Evolutionary conservation across 768 basidiomycete species (phyloP).

Genomic region (Macrolepiota fuliginosa): DNA sequence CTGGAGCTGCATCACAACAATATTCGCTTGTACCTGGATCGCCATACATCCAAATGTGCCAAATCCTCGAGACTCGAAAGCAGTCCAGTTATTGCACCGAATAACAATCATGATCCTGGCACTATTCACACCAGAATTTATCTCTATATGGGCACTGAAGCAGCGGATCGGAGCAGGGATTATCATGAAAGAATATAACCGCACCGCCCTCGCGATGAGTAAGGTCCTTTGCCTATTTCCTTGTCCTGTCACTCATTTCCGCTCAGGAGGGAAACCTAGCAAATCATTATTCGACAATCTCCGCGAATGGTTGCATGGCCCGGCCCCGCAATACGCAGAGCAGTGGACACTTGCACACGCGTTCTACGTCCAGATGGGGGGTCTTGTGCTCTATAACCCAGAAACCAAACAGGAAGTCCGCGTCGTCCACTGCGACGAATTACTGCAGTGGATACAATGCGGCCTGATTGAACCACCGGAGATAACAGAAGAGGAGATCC

Average conservation of each 20-base stretch:
- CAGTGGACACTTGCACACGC: slow-evolving; percentile 5
- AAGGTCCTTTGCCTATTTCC: no score
- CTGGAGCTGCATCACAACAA: slow-evolving; percentile 18
- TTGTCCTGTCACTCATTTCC: neutral
- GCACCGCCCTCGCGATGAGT: neutral
- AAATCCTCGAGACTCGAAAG: neutral
- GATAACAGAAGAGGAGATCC: neutral
- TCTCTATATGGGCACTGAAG: slow-evolving; percentile 9
- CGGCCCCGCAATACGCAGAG: neutral
- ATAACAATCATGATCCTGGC: neutral
- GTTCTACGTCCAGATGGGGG: slow-evolving; percentile 4
- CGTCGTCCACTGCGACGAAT: neutral
- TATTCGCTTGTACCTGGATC: slow-evolving; percentile 22
- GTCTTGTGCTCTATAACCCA: neutral
- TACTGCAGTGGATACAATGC: neutral
- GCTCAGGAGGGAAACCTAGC: no score
- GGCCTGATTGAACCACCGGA: neutral
- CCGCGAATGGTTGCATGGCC: neutral
- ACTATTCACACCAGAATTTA: slow-evolving; percentile 1
- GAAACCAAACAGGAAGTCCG: neutral
- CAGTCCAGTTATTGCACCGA: neutral
- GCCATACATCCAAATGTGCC: slow-evolving; percentile 20
- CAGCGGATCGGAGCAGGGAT: neutral
- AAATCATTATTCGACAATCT: neutral
- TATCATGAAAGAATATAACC: neutral